Conservation (phyloP, 2,329 filamentous ascomycete genomes). For the Penicillium sp. region DNA sequence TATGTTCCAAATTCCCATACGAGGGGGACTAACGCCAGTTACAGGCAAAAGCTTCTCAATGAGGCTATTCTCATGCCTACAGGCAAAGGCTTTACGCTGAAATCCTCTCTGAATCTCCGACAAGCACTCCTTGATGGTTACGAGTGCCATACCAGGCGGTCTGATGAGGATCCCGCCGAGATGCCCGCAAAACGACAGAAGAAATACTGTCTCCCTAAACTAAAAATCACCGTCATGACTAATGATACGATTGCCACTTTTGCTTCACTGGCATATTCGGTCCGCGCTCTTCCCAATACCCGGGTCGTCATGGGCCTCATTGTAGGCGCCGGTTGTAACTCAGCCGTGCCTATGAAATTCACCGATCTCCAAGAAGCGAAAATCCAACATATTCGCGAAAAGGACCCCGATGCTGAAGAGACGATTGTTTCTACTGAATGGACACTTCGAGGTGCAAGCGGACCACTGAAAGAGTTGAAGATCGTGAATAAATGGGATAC, state of each 20-base stretch:
- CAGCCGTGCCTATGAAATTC: slow-evolving; percentile 68
- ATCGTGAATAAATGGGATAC: slow-evolving; percentile 70
- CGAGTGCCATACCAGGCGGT: slow-evolving; percentile 43
- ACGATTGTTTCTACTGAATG: slow-evolving; percentile 78
- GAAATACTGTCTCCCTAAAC: slow-evolving; percentile 54
- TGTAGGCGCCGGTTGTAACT: slow-evolving; percentile 75
- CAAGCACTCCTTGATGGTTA: slow-evolving; percentile 37
- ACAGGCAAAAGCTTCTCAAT: slow-evolving; percentile 48
- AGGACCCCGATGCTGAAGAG: slow-evolving; percentile 52
- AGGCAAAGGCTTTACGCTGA: slow-evolving; percentile 52
- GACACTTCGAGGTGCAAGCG: slow-evolving; percentile 70
- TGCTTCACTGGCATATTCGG: slow-evolving; percentile 72
- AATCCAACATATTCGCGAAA: slow-evolving; percentile 47
- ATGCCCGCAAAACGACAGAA: slow-evolving; percentile 30
- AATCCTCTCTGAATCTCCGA: slow-evolving; percentile 35
- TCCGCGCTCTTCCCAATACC: slow-evolving; percentile 57
- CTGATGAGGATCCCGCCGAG: slow-evolving; percentile 25
- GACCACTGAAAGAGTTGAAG: slow-evolving; percentile 60
- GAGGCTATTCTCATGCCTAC: slow-evolving; percentile 55
- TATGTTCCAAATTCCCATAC: not conserved
- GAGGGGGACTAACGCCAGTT: not conserved
- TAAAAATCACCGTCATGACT: slow-evolving; percentile 70
- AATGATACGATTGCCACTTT: slow-evolving; percentile 78
- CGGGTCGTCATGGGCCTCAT: slow-evolving; percentile 74
- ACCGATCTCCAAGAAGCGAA: slow-evolving; percentile 63